A percentile compares a stretch with the other conserved stretches of the same genome.
Evolutionary conservation across 257 asterid genomes (phyloP).

Genomic region (Leptodermis oblonga): DNA sequence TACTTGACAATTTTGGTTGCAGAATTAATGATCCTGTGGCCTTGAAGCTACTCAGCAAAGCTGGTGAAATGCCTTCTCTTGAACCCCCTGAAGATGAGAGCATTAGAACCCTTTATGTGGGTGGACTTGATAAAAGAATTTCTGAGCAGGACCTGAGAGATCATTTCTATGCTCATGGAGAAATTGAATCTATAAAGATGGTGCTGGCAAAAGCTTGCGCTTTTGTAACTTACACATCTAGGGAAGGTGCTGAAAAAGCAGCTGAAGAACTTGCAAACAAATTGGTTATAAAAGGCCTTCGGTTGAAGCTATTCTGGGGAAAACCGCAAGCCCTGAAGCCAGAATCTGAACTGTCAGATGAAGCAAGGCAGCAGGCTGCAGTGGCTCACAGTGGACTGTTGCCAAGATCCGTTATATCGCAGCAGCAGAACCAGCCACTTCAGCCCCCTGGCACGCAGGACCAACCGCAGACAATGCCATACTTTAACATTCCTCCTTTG

Average conservation of each 20-base stretch:
- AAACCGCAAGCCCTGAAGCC: constrained; percentile 71
- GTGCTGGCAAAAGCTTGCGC: constrained; percentile 93
- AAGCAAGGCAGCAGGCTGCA: constrained; percentile 68
- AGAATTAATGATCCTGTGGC: constrained; percentile 98
- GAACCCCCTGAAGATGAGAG: constrained; percentile 96
- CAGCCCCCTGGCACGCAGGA: constrained; percentile 55
- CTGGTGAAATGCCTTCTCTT: constrained; percentile 98
- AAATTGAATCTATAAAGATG: constrained; percentile 88
- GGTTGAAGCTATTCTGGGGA: constrained; percentile 96
- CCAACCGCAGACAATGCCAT: constrained; percentile 61
- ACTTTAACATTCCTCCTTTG: constrained; percentile 79
- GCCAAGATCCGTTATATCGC: constrained; percentile 88
- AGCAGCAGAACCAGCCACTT: constrained; percentile 78
- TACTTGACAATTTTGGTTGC: constrained; percentile 18
- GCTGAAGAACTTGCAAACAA: constrained; percentile 93
- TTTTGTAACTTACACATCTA: constrained; percentile 80
- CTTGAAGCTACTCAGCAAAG: constrained; percentile 76
- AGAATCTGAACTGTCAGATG: constrained; percentile 66
- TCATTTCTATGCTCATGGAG: constrained; percentile 91
- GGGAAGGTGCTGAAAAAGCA: constrained; percentile 97
- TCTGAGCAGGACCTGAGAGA: constrained; percentile 86
- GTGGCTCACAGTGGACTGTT: constrained; percentile 79
- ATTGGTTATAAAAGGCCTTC: constrained; percentile 78
- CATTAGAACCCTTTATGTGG: constrained; percentile 90
- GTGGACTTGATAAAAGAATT: constrained; percentile 88